Percentiles rank a stretch among this genome's conserved stretches.
Conservation (phyloP, 805 yeast genomes). For the Yarrowia yakushimensis region DNA sequence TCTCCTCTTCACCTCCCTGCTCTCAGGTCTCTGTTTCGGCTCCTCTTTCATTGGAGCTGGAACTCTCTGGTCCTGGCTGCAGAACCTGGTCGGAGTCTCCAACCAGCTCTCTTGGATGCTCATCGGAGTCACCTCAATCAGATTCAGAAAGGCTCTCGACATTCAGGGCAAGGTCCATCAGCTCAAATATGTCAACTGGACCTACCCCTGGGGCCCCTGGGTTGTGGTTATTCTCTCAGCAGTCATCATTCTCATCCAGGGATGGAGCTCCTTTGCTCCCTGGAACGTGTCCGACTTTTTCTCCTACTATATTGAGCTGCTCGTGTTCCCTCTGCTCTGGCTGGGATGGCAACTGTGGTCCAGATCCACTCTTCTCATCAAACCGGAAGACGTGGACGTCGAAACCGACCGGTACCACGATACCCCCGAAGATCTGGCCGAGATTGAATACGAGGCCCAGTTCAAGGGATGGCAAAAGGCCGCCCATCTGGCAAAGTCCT, state of each 20-base stretch:
- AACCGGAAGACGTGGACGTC: slow-evolving; percentile 69
- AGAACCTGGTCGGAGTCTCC: slow-evolving; percentile 59
- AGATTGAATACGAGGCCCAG: slow-evolving; percentile 38
- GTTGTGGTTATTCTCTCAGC: slow-evolving; percentile 47
- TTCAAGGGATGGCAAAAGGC: slow-evolving; percentile 24
- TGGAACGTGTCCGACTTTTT: slow-evolving; percentile 65
- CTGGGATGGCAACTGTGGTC: slow-evolving; percentile 57
- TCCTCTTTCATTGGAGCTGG: slow-evolving; percentile 53
- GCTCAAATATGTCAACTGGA: slow-evolving; percentile 50
- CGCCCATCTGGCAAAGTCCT: slow-evolving; percentile 1
- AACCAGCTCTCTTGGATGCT: slow-evolving; percentile 62
- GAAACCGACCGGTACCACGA: slow-evolving; percentile 70
- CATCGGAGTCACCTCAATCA: slow-evolving; percentile 51
- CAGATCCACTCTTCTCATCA: slow-evolving; percentile 56
- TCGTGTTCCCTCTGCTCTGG: slow-evolving; percentile 52
- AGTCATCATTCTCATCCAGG: slow-evolving; percentile 55
- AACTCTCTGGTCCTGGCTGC: slow-evolving; percentile 53
- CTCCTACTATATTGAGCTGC: slow-evolving; percentile 61
- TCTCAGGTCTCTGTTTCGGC: slow-evolving; percentile 59
- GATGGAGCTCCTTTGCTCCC: slow-evolving; percentile 61
- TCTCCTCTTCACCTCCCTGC: slow-evolving; percentile 48
- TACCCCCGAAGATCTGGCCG: slow-evolving; percentile 47
- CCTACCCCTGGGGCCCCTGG: slow-evolving; percentile 49
- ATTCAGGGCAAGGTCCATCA: slow-evolving; percentile 42
- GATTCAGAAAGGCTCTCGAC: slow-evolving; percentile 50